Percentiles rank a stretch among this genome's conserved stretches.
These are phyloP conservation scores for Chrysophaeum taylorii DNA, from an alignment of 352 stramenopile species.

Conservation along the genomic window DNA sequence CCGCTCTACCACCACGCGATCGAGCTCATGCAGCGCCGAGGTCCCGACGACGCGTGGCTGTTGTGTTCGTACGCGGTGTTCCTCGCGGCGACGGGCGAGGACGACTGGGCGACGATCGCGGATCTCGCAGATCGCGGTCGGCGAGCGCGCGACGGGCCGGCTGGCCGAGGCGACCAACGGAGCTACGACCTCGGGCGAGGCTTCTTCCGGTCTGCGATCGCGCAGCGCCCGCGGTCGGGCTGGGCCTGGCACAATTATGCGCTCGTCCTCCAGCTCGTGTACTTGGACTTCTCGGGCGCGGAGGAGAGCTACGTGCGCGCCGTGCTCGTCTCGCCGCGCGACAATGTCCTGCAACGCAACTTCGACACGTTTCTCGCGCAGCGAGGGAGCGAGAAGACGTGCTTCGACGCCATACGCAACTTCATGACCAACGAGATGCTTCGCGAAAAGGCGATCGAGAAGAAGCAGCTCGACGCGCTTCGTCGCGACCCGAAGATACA, in stretches of 20 bases:
- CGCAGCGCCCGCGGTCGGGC: slow-evolving; percentile 13
- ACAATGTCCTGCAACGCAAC: slow-evolving; percentile 20
- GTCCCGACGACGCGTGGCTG: slow-evolving; percentile 28
- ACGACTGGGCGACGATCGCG: slow-evolving; percentile 23
- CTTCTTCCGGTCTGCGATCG: slow-evolving; percentile 25
- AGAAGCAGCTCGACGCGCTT: background rate
- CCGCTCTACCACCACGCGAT: slow-evolving; percentile 17
- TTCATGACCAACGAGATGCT: background rate
- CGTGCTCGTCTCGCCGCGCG: slow-evolving; percentile 14
- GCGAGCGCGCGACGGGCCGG: background rate
- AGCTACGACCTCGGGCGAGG: slow-evolving; percentile 22
- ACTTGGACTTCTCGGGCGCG: background rate
- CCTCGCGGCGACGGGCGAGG: slow-evolving; percentile 19
- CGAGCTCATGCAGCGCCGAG: slow-evolving; percentile 18
- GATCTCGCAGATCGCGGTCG: slow-evolving; percentile 19
- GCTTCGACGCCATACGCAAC: background rate
- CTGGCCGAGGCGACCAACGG: background rate
- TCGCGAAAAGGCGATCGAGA: background rate
- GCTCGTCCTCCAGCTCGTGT: slow-evolving; percentile 21
- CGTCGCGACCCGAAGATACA: background rate
- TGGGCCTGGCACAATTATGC: slow-evolving; percentile 25
- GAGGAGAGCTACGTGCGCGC: slow-evolving; percentile 26
- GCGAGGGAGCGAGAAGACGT: slow-evolving; percentile 12
- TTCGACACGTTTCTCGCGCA: slow-evolving; percentile 21
- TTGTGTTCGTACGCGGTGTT: slow-evolving; percentile 24